Base-by-base conservation (phyloP, 805 yeast species). In the Tetrapisispora fleetii region DNA sequence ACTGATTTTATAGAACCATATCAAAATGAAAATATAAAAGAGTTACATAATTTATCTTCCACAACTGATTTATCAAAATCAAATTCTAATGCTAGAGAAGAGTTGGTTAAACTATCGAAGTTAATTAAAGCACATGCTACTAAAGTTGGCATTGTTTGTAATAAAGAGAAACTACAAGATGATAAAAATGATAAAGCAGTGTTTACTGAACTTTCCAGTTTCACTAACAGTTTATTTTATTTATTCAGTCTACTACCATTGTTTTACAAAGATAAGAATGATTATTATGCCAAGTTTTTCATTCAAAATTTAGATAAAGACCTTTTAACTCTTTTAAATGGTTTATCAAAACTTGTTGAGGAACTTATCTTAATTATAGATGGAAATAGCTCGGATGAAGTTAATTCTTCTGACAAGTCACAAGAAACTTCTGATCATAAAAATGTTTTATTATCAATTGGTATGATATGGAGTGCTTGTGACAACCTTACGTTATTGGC, bases 81-180 rank as follows among this genome's bases (percentile, higher is more conserved):
- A 1, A 22, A 56, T 32, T 62, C 68, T 2, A 57, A 58, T n/a
- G 60, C 64, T 35, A 45, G 50, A 18, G 46, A 51, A 6, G 95
- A 87, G 56, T 57, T 85, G 16, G 63, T 59, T 5, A 88, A 87
- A 59, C 58, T 85, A 7, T 62, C 78, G 18, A 72, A 76, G 49
- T 67, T 87, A 37, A 70, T 83, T 9, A 80, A 74, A 62, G 89
- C 95, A 1, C 89, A 85, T 60, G 72, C 83, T 2, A 87, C 95
- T 2, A 86, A 86, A 60, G 69, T 85, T 10, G 70, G 69, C 36
- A 60, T 65, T 19, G 45, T 65, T 8, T 52, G 56, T 28, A 52
- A 60, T 19, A 63, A 64, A 19, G 59, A 54, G 8, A 58, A 53
- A 32, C 13, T 39, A 13, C 6, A 16, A 14, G 53, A 52, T 10